These are phyloP conservation scores for Linanthus parryae DNA, from an alignment of 148 eudicot genomes.

Conservation along the genomic window DNA sequence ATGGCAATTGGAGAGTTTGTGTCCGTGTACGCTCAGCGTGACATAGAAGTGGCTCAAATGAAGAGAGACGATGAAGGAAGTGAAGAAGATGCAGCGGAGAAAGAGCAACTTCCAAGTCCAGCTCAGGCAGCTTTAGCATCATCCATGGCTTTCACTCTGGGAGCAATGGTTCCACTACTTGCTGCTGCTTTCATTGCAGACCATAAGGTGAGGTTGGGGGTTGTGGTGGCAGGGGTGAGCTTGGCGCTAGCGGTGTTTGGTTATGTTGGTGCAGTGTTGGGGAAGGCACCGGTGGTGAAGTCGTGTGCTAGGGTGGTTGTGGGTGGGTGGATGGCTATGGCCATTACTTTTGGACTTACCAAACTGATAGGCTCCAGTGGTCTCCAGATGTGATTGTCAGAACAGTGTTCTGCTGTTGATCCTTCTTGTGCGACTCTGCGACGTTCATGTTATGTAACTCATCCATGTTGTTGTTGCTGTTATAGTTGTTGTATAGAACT, in stretches of 20 bases:
- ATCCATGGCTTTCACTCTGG: conserved; percentile 10
- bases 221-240: conserved; percentile 25
- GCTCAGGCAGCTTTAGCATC: conserved; percentile 21
- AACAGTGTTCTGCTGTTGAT: too few relatives aligned
- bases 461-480: too few relatives aligned
- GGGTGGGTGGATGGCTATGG: conserved; percentile 48
- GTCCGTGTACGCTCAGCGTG: conserved; percentile 34
- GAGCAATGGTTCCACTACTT: conserved; percentile 26
- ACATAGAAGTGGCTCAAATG: conserved; percentile 23
- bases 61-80: conserved; percentile 10
- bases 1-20: conserved; percentile 41
- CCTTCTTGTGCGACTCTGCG: too few relatives aligned
- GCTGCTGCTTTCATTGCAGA: conserved; percentile 21
- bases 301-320: conserved; percentile 26
- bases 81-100: conserved; percentile 6
- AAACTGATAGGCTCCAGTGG: conserved; percentile 15
- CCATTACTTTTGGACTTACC: conserved; percentile 16
- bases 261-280: conserved; percentile 32
- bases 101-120: conserved; percentile 12
- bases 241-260: conserved; percentile 26
- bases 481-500: too few relatives aligned
- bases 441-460: too few relatives aligned
- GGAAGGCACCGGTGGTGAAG: conserved; percentile 21
- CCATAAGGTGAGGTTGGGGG: conserved; percentile 25
- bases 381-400: too few relatives aligned